phyloP scores from a whole-genome alignment of 2,329 filamentous ascomycete genomes.

The Penicillium sumatraense region DNA sequence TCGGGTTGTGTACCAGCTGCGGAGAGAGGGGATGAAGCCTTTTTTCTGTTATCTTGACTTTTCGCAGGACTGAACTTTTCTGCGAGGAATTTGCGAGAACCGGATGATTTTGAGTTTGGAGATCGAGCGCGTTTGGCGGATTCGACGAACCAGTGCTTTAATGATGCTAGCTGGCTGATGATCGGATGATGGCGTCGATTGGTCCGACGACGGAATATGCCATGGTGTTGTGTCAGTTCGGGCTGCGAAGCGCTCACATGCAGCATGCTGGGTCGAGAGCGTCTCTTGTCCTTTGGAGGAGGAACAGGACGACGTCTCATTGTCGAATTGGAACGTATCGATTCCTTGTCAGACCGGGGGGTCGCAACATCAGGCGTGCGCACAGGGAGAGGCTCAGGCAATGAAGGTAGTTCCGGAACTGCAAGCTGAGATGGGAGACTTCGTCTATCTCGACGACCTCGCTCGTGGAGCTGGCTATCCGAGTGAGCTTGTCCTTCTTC shows the following conservation, averaged over 20 bases:
- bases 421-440: constrained; percentile 68
- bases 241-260: constrained; percentile 77
- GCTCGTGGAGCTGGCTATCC: constrained; percentile 65
- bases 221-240: constrained; percentile 62
- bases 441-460: constrained; percentile 78
- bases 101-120: constrained; percentile 47
- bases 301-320: constrained; percentile 77
- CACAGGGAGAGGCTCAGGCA: constrained; percentile 64
- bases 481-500: constrained; percentile 65
- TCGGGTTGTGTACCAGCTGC: constrained; percentile 27
- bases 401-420: constrained; percentile 74
- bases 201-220: constrained; percentile 59
- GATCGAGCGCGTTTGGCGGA: constrained; percentile 67
- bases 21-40: constrained; percentile 26
- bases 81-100: constrained; percentile 43
- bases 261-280: constrained; percentile 80
- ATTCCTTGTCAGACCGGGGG: constrained; percentile 70
- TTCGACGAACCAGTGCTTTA: constrained; percentile 76
- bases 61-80: constrained; percentile 47
- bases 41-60: constrained; percentile 39
- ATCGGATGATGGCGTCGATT: constrained; percentile 65
- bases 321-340: constrained; percentile 74
- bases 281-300: constrained; percentile 83
- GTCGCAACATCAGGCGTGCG: constrained; percentile 42
- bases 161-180: constrained; percentile 67